Evolutionary conservation across 1,284 basidiomycete species (phyloP).

Genomic region (Hemileccinum hortonii): DNA sequence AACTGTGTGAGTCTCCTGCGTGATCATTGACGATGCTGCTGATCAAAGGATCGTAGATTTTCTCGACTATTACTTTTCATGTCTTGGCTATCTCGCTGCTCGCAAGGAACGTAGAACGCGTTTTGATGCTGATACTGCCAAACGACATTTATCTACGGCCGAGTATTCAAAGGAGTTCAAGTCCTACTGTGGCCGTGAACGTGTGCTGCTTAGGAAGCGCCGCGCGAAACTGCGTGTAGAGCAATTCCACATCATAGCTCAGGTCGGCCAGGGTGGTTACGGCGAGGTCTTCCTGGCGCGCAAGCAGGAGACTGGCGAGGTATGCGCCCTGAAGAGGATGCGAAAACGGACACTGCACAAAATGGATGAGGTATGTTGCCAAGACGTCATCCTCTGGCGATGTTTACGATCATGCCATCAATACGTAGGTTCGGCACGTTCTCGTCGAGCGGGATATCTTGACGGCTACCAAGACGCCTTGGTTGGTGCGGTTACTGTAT

Average conservation of each 20-base stretch:
- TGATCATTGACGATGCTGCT: slow-evolving; percentile 40
- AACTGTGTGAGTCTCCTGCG: slow-evolving; percentile 73
- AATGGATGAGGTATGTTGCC: slow-evolving; percentile 82
- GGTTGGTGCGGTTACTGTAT: slow-evolving; percentile 90
- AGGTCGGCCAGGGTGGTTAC: slow-evolving; percentile 96
- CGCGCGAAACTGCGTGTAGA: slow-evolving; percentile 85
- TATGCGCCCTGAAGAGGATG: slow-evolving; percentile 97
- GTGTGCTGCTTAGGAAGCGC: slow-evolving; percentile 84
- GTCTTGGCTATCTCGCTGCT: slow-evolving; percentile 81
- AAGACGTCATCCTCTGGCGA: neutral
- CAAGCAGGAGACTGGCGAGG: slow-evolving; percentile 89
- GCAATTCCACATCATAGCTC: slow-evolving; percentile 93
- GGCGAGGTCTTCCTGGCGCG: slow-evolving; percentile 93
- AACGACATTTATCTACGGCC: slow-evolving; percentile 59
- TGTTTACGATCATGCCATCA: slow-evolving; percentile 6
- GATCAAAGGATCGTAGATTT: slow-evolving; percentile 60
- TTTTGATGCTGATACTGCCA: slow-evolving; percentile 81
- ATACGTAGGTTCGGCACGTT: slow-evolving; percentile 79
- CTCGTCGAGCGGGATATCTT: slow-evolving; percentile 96
- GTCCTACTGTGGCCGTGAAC: slow-evolving; percentile 89
- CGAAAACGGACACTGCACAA: slow-evolving; percentile 88
- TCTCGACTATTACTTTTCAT: slow-evolving; percentile 93
- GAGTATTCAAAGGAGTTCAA: slow-evolving; percentile 81
- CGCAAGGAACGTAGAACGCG: slow-evolving; percentile 79
- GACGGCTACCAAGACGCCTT: slow-evolving; percentile 92